Conservation (phyloP, 2,329 filamentous ascomycete genomes). For the Ophiostoma pallidulum region DNA sequence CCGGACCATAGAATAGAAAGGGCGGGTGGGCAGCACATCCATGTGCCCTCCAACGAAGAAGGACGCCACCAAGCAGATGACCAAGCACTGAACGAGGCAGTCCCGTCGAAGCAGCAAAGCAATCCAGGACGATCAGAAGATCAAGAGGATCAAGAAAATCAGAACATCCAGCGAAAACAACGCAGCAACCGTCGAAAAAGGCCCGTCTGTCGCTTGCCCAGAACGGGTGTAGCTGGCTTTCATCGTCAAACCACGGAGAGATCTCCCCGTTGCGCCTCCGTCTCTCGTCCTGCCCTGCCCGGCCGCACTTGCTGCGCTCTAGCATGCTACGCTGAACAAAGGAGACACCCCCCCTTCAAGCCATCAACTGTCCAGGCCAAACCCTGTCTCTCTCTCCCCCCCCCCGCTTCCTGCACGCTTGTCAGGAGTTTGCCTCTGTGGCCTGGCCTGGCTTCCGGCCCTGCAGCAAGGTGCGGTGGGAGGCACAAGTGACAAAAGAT, state of each 20-base stretch:
- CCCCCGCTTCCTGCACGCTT: conserved; percentile 8
- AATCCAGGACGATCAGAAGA: too few relatives aligned
- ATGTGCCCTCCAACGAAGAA: neutral
- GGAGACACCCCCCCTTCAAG: conserved; percentile 18
- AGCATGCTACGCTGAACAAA: conserved; percentile 27
- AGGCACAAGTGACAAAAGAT: conserved; percentile 1
- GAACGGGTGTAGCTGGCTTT: conserved; percentile 5
- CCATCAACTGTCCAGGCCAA: neutral
- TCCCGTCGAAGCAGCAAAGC: neutral
- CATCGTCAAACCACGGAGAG: conserved; percentile 20
- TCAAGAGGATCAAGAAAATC: too few relatives aligned
- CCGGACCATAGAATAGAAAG: conserved; percentile 1
- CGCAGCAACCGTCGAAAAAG: neutral
- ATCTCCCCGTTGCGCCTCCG: conserved; percentile 27
- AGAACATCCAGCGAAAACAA: neutral
- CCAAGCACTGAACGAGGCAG: neutral
- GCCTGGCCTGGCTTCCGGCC: conserved; percentile 5
- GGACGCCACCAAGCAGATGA: neutral
- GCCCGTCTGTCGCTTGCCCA: neutral
- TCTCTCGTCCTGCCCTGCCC: conserved; percentile 42
- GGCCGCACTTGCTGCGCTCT: conserved; percentile 35
- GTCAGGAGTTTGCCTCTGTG: neutral
- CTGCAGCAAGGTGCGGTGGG: conserved; percentile 8
- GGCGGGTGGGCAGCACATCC: neutral
- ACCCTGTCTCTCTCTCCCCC: too few relatives aligned